Percentiles rank a stretch among this genome's conserved stretches.
These are phyloP conservation scores for Curvularia verruculosa DNA, from an alignment of 2,329 filamentous ascomycete genomes.

Conservation along the genomic window DNA sequence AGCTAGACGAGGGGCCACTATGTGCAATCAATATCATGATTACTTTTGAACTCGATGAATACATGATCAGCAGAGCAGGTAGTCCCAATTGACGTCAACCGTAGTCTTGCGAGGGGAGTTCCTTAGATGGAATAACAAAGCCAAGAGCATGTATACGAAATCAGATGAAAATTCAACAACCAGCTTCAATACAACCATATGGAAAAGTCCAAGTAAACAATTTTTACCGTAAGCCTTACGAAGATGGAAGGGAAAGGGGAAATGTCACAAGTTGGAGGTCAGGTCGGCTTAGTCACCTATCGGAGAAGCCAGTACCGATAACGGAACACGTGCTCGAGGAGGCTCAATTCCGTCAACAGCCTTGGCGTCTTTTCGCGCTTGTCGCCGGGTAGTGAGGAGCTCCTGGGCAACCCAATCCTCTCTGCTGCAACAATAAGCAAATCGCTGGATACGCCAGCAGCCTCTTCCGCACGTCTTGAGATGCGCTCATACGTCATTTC, in stretches of 20 bases:
- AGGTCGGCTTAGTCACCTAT: constrained; percentile 13
- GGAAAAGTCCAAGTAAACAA: neutral
- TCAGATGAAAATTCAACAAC: neutral
- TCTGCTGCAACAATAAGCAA: constrained; percentile 20
- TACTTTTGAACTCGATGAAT: neutral
- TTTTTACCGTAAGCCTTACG: neutral
- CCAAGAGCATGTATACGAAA: neutral
- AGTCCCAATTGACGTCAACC: neutral
- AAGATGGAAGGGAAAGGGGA: neutral
- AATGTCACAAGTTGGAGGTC: neutral
- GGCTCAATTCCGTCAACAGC: constrained; percentile 27
- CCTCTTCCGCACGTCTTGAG: constrained; percentile 29
- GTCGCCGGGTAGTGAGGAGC: constrained; percentile 17
- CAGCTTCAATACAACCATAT: too few species aligned
- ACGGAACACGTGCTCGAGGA: constrained; percentile 15
- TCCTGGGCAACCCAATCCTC: constrained; percentile 21
- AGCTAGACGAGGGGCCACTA: neutral
- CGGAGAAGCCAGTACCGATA: constrained; percentile 14
- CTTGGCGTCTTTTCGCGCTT: constrained; percentile 26
- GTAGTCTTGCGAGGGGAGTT: neutral
- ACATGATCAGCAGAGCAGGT: neutral
- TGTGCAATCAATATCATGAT: neutral
- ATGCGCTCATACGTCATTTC: constrained; percentile 37
- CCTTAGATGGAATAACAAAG: neutral
- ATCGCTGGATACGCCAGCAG: constrained; percentile 30